A percentile compares a stretch with the other conserved stretches of the same genome.
Conservation (phyloP, 306 rosid genomes). For the Ziziphus jujuba region DNA sequence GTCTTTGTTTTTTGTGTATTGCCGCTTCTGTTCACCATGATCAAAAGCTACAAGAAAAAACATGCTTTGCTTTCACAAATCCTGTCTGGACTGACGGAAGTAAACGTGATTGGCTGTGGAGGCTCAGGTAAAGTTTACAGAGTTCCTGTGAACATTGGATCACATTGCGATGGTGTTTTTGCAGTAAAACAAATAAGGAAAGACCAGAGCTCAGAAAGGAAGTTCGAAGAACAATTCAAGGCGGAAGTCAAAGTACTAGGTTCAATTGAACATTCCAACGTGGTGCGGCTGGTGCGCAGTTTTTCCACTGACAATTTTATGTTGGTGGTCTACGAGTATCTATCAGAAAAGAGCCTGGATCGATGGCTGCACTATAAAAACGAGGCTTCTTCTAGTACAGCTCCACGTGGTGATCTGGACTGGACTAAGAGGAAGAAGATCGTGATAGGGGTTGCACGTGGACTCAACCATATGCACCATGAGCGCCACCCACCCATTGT, state of each 20-base stretch:
- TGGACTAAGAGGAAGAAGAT: conserved; percentile 74
- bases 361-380: conserved; percentile 53
- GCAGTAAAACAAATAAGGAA: conserved; percentile 67
- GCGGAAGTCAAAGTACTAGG: conserved; percentile 71
- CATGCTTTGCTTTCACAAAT: conserved; percentile 42
- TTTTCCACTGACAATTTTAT: conserved; percentile 50
- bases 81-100: conserved; percentile 39
- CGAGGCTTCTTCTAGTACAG: too few relatives aligned
- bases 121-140: conserved; percentile 85
- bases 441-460: conserved; percentile 71
- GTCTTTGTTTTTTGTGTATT: conserved; percentile 29
- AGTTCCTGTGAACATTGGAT: conserved; percentile 37
- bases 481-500: conserved; percentile 63
- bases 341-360: conserved; percentile 72
- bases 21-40: too few relatives aligned
- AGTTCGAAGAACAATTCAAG: conserved; percentile 59
- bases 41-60: conserved; percentile 32
- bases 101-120: conserved; percentile 65
- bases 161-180: conserved; percentile 41
- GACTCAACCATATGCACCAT: conserved; percentile 86
- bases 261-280: conserved; percentile 70
- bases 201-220: too few relatives aligned
- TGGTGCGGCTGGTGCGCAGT: conserved; percentile 69
- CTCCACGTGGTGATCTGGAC: conserved; percentile 34
- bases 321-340: conserved; percentile 80